phyloP scores from a whole-genome alignment of 768 basidiomycete species.

The Suillus variegatus region DNA sequence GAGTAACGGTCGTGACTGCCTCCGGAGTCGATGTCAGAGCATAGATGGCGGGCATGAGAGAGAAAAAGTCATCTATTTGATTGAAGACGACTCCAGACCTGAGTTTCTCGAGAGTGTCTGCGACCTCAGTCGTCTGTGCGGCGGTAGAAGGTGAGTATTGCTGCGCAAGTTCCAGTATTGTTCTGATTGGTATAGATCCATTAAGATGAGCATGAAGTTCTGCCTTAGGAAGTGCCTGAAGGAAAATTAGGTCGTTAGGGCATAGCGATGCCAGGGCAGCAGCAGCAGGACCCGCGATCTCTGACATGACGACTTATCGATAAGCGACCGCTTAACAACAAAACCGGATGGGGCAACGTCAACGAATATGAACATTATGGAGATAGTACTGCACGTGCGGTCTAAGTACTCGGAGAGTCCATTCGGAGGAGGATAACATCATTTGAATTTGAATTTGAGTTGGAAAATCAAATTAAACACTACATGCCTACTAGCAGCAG shows the following conservation, averaged over 20 bases:
- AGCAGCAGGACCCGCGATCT: slow-evolving; percentile 36
- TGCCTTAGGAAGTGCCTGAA: slow-evolving; percentile 71
- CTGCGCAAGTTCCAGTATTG: slow-evolving; percentile 62
- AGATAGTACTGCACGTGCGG: no score
- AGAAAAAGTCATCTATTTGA: slow-evolving; percentile 73
- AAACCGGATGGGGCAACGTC: no score
- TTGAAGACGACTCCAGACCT: slow-evolving; percentile 43
- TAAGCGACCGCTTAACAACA: no score
- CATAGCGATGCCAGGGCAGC: slow-evolving; percentile 56
- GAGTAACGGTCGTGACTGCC: slow-evolving; percentile 55
- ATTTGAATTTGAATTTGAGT: no score
- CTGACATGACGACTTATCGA: neutral
- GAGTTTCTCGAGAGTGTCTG: slow-evolving; percentile 42
- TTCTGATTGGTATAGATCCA: slow-evolving; percentile 72
- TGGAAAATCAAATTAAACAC: no score
- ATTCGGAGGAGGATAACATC: no score
- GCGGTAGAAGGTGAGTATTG: slow-evolving; percentile 30
- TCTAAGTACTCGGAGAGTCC: no score
- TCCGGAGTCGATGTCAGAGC: slow-evolving; percentile 65
- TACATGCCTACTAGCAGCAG: no score
- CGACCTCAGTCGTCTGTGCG: slow-evolving; percentile 16
- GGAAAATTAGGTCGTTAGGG: slow-evolving; percentile 53
- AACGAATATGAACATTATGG: no score
- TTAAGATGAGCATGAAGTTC: slow-evolving; percentile 88
- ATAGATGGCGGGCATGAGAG: slow-evolving; percentile 77